Base-by-base conservation (phyloP, 768 basidiomycete genomes). In the Tephrocybe sp. region DNA sequence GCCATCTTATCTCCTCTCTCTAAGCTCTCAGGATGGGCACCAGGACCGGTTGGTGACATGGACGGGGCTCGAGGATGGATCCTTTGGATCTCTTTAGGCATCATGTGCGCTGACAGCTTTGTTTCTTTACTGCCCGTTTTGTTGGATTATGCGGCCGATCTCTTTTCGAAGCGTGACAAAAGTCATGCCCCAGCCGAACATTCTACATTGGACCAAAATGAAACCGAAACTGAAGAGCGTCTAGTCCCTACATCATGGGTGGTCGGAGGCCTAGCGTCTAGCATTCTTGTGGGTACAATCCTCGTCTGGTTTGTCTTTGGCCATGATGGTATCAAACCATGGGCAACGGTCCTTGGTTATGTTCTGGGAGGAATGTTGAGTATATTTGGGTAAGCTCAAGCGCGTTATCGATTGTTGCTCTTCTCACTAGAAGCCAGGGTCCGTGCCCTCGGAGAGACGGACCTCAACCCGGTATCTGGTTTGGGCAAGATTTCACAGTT, bases 41-140 rank as follows among this genome's bases (percentile, higher is more conserved):
- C 96, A 39, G 96, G 94, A 4, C 84, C 89, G 8, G 92, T 96
- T 5, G 83, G 85, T 1, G 89, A 92, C 58, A 92, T 93, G 79
- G 77, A 85, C 52, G 96, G 96, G 36, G 86, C 93, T n/a, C 82
- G 95, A 45, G 92, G 92, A 31, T 96, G 92, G 92, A 93, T 96
- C 48, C 80, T 98, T n/a, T 98, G 96, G 96, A 79, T 86, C 17
- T 89, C 93, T 1, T 77, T 98, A 32, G 95, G 94, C 4, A 89
- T 96, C 61, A 98, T 98, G 96, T 92, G 87, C 65, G 81, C 92
- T 32, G 96, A 98, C 69, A 87, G 87, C 46, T 66, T 98, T 52
- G 78, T 98, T 33, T 92, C 92, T 9, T 82, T 98, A 22, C 58
- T 92, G 14, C 92, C 94, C 16, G 83, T 93, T 52, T 68, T 80